Base-by-base conservation (phyloP, 2,329 filamentous ascomycete genomes). In the Epichloe hybrida region DNA sequence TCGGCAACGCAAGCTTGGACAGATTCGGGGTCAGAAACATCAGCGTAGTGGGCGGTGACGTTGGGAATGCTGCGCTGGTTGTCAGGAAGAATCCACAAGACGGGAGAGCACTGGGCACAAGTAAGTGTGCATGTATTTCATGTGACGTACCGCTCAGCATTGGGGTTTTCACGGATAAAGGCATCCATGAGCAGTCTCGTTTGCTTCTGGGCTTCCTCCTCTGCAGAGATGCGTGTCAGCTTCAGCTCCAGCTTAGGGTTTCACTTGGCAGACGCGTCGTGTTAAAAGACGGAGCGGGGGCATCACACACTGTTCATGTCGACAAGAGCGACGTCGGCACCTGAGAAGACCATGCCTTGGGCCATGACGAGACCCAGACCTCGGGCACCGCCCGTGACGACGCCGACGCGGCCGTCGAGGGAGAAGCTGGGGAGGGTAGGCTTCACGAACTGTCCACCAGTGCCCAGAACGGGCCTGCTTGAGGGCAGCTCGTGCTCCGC, bases 341-440 rank as follows among this genome's bases (percentile, higher is more conserved):
- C 91, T 50, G 86, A 93, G 49, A 88, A 83, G 49, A 95, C 86
- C 68, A 95, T 80, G 45, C 86, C 89, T 72, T 95, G 89, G 48
- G 85, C 86, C 86, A 97, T 96, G 59, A 94, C 89, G 54, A 96
- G 73, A 39, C 91, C 91, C 52, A 97, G 69, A 7, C 91, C 91
- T 63, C 90, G 77, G 27, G 91, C 91, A 63, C 90, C 91, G 49
- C 91, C 91, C 1, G 91, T 97, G 39, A 97, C 86, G 40, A 96
- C 74, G 45, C 81, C 88, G 8, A 90, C 86, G 62, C 83, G 84
- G 54, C 82, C 86, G 64, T 95, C 85, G 36, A 97, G 78, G 8
- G 88, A 91, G 71, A 96, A 97, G 42, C 81, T 81, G 36, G 86
- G 82, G 31, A 96, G 77, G 0, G 89, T 95, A 27, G 88, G 83